phyloP scores from a whole-genome alignment of 352 stramenopile genomes.

The Salisapilia sapeloensis region DNA sequence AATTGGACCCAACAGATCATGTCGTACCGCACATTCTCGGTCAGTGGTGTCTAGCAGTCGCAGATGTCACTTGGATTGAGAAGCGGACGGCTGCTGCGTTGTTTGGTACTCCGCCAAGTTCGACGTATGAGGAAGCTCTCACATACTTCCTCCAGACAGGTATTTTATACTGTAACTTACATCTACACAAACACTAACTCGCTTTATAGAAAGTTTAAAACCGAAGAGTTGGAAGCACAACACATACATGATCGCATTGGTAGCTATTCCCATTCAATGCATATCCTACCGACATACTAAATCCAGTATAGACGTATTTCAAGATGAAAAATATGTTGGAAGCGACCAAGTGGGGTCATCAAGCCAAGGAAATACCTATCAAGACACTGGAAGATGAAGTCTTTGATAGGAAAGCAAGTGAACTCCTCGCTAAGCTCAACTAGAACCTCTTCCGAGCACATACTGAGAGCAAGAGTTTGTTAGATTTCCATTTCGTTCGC shows the following conservation, averaged over 20 bases:
- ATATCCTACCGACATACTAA: neutral
- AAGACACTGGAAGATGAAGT: conserved; percentile 47
- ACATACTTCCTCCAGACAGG: conserved; percentile 29
- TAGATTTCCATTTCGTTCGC: too few species aligned
- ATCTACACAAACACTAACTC: neutral
- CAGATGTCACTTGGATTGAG: conserved; percentile 64
- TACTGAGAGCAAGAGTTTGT: too few species aligned
- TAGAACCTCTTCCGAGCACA: too few species aligned
- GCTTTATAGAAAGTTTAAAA: conserved; percentile 29
- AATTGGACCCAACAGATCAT: conserved; percentile 39
- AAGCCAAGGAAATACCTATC: conserved; percentile 22
- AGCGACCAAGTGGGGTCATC: conserved; percentile 21
- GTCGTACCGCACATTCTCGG: conserved; percentile 53
- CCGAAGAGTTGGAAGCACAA: conserved; percentile 73
- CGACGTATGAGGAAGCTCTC: conserved; percentile 46
- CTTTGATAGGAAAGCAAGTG: conserved; percentile 18
- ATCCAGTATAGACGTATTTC: conserved; percentile 19
- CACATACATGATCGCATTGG: conserved; percentile 33
- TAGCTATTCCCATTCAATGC: conserved; percentile 3
- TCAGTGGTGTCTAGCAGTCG: conserved; percentile 64
- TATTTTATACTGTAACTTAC: conserved; percentile 4
- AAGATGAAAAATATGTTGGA: conserved; percentile 43
- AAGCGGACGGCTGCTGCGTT: conserved; percentile 38
- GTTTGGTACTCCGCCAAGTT: conserved; percentile 36
- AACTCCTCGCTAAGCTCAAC: conserved; percentile 6